phyloP scores from a whole-genome alignment of 1,139 yeast species.

The Hemisphaericaspora lyxosophila region DNA sequence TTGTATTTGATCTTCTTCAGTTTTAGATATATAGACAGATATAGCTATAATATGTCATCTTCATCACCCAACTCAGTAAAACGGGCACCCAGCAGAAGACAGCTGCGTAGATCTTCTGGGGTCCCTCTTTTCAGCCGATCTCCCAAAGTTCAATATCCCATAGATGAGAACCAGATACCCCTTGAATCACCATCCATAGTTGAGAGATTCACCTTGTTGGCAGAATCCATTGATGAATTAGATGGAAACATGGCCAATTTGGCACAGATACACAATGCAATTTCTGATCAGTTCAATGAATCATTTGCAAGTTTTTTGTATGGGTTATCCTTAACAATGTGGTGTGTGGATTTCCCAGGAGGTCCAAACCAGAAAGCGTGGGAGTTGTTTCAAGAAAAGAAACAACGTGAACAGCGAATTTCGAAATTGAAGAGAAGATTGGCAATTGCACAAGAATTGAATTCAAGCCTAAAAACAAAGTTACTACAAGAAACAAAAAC shows the following conservation, averaged over 20 bases:
- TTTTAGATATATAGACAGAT: slow-evolving; percentile 1
- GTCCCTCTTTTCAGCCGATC: slow-evolving; percentile 40
- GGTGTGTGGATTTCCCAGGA: slow-evolving; percentile 62
- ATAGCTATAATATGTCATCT: slow-evolving; percentile 11
- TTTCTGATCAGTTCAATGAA: slow-evolving; percentile 56
- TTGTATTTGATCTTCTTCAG: no score
- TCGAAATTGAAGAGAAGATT: slow-evolving; percentile 23
- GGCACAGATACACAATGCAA: slow-evolving; percentile 49
- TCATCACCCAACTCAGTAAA: slow-evolving; percentile 19
- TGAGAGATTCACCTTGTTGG: slow-evolving; percentile 41
- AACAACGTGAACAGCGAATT: slow-evolving; percentile 28
- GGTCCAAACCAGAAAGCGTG: slow-evolving; percentile 39
- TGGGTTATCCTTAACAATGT: slow-evolving; percentile 63
- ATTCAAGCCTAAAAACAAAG: slow-evolving; percentile 27
- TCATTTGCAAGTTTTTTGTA: slow-evolving; percentile 61
- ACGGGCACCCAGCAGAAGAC: slow-evolving; percentile 19
- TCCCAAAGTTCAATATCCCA: slow-evolving; percentile 44
- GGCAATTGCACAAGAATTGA: slow-evolving; percentile 23
- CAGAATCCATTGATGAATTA: slow-evolving; percentile 55
- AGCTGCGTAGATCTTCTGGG: slow-evolving; percentile 44
- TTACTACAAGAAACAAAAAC: slow-evolving; percentile 9
- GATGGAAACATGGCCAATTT: slow-evolving; percentile 45
- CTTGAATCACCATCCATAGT: slow-evolving; percentile 32
- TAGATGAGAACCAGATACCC: slow-evolving; percentile 41
- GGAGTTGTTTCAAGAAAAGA: slow-evolving; percentile 30